A percentile compares a stretch with the other conserved stretches of the same genome.
Evolutionary conservation across 169 alveolate genomes (phyloP).

Genomic region (Perkinsus marinus): DNA sequence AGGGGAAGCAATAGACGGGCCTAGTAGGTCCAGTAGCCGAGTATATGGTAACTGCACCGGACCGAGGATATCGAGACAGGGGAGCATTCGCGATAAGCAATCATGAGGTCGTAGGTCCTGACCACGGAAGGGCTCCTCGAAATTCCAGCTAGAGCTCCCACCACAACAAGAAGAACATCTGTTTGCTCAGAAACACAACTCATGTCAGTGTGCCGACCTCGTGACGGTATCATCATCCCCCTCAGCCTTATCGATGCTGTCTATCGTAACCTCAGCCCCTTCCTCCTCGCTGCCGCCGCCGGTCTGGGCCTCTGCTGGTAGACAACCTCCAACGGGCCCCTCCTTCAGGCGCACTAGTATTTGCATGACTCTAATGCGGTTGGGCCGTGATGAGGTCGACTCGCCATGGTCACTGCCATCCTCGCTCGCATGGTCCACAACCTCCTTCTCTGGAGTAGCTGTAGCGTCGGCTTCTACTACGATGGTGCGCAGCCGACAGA

Average conservation of each 20-base stretch:
- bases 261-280: background rate
- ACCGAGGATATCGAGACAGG: no score
- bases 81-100: no score
- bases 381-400: background rate
- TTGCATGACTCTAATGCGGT: background rate
- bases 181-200: background rate
- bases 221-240: background rate
- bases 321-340: background rate
- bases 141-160: no score
- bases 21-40: no score
- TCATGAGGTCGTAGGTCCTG: no score
- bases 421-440: background rate
- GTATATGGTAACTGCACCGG: no score
- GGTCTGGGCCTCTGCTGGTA: background rate
- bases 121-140: no score
- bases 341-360: background rate
- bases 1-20: no score
- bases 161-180: background rate
- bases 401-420: background rate
- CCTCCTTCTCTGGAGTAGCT: background rate
- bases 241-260: background rate
- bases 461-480: background rate
- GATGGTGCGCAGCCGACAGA: background rate
- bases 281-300: background rate
- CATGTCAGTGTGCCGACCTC: background rate